Percentiles rank a stretch among this genome's conserved stretches.
These are phyloP conservation scores for Diaporthe batatas DNA, from an alignment of 2,329 filamentous ascomycete species.

Conservation along the genomic window DNA sequence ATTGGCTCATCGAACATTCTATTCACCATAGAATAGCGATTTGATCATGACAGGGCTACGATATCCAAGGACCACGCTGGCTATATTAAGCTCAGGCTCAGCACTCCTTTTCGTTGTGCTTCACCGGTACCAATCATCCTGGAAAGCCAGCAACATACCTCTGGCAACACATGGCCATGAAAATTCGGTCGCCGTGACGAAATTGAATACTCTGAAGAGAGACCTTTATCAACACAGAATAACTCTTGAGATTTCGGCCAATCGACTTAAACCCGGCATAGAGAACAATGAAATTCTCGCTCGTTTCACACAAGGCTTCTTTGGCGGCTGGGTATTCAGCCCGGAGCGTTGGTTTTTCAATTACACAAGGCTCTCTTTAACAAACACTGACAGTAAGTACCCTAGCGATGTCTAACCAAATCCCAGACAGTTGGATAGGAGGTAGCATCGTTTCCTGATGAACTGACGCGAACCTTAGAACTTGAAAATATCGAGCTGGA, in stretches of 20 bases:
- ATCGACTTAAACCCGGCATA: background rate
- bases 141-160: background rate
- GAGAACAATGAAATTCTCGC: conserved; percentile 1
- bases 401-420: fast-evolving
- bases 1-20: background rate
- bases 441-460: background rate
- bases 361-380: background rate
- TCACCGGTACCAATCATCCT: background rate
- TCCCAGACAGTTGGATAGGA: too few relatives aligned
- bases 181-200: background rate
- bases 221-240: conserved; percentile 3
- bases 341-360: conserved; percentile 25
- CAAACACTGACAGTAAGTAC: background rate
- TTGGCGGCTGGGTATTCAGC: conserved; percentile 32
- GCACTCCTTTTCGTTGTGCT: background rate
- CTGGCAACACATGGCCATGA: conserved; percentile 1
- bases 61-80: too few relatives aligned
- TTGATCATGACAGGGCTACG: too few relatives aligned
- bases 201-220: background rate
- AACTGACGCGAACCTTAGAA: background rate
- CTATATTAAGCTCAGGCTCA: background rate
- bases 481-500: background rate
- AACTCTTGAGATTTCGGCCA: background rate
- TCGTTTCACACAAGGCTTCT: conserved; percentile 15
- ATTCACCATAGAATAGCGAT: background rate